These are phyloP conservation scores for Erigeron philadelphicus DNA, from an alignment of 140 eudicot genomes.

Conservation along the genomic window DNA sequence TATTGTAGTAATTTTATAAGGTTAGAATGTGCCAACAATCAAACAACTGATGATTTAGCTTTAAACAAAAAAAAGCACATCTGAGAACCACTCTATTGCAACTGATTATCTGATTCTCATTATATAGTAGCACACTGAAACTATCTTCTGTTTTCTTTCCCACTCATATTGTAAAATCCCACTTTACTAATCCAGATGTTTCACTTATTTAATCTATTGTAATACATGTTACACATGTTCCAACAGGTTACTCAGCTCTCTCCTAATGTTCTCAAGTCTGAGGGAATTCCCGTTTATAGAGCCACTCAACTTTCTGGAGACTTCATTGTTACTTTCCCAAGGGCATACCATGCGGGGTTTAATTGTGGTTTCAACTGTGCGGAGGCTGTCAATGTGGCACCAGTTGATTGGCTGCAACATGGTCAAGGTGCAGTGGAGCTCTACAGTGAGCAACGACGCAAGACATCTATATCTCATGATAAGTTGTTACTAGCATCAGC, in stretches of 20 bases:
- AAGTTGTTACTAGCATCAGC: slow-evolving; percentile 61
- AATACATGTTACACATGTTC: background rate
- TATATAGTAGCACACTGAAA: too few species aligned
- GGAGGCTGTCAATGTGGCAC: slow-evolving; percentile 88
- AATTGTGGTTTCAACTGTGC: slow-evolving; percentile 89
- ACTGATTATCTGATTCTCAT: too few species aligned
- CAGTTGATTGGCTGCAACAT: slow-evolving; percentile 75
- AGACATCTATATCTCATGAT: slow-evolving; percentile 77
- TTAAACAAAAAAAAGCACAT: too few species aligned
- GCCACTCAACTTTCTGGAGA: slow-evolving; percentile 64
- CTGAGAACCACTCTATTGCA: too few species aligned
- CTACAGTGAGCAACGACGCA: slow-evolving; percentile 59
- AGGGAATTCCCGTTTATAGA: slow-evolving; percentile 74
- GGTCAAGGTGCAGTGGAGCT: slow-evolving; percentile 78
- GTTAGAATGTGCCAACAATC: too few species aligned
- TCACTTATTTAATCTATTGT: background rate
- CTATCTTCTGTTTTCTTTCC: too few species aligned
- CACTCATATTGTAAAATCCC: too few species aligned
- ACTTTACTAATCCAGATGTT: too few species aligned
- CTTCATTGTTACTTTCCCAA: slow-evolving; percentile 73
- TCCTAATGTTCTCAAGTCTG: slow-evolving; percentile 59
- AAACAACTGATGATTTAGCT: too few species aligned
- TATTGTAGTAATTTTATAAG: too few species aligned
- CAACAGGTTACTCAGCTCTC: slow-evolving; percentile 76
- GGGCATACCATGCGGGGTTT: slow-evolving; percentile 83